These are phyloP conservation scores for Coemansia brasiliensis DNA, from an alignment of 192 early-diverging fungal genomes.

Conservation along the genomic window DNA sequence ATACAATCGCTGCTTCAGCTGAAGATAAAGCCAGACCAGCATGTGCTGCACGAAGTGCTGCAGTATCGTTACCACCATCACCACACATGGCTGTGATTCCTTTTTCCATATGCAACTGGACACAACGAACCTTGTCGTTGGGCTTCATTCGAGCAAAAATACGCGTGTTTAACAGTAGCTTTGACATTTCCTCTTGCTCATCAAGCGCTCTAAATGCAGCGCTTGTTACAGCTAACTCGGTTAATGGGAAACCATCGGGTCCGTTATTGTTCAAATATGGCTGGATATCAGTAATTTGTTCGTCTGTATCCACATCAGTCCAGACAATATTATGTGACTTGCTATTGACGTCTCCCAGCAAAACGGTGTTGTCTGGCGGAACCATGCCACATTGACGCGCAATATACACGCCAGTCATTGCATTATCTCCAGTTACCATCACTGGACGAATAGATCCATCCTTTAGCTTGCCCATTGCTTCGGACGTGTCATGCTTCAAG, in stretches of 20 bases:
- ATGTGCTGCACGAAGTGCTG: slow-evolving; percentile 79
- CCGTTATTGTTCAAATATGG: slow-evolving; percentile 11
- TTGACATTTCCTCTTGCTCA: slow-evolving; percentile 45
- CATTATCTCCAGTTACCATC: slow-evolving; percentile 86
- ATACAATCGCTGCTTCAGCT: slow-evolving; percentile 78
- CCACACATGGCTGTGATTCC: slow-evolving; percentile 82
- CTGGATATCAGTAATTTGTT: slow-evolving; percentile 29
- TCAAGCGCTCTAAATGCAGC: slow-evolving; percentile 63
- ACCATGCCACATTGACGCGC: slow-evolving; percentile 53
- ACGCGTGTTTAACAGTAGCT: slow-evolving; percentile 66
- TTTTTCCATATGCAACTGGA: slow-evolving; percentile 72
- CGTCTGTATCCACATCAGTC: slow-evolving; percentile 60
- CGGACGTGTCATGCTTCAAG: slow-evolving; percentile 70
- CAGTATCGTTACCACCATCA: slow-evolving; percentile 84
- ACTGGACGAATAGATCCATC: slow-evolving; percentile 69
- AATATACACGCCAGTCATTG: slow-evolving; percentile 73
- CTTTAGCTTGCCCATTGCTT: slow-evolving; percentile 69
- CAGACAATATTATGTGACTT: slow-evolving; percentile 49
- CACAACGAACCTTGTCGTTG: slow-evolving; percentile 73
- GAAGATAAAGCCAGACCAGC: slow-evolving; percentile 79
- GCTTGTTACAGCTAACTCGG: slow-evolving; percentile 73
- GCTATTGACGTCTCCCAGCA: slow-evolving; percentile 59
- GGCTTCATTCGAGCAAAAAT: slow-evolving; percentile 82
- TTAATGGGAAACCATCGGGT: slow-evolving; percentile 21
- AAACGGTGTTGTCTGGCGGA: slow-evolving; percentile 23